These are phyloP conservation scores for Macrolepiota fuliginosa DNA, from an alignment of 768 basidiomycete species.

Conservation along the genomic window DNA sequence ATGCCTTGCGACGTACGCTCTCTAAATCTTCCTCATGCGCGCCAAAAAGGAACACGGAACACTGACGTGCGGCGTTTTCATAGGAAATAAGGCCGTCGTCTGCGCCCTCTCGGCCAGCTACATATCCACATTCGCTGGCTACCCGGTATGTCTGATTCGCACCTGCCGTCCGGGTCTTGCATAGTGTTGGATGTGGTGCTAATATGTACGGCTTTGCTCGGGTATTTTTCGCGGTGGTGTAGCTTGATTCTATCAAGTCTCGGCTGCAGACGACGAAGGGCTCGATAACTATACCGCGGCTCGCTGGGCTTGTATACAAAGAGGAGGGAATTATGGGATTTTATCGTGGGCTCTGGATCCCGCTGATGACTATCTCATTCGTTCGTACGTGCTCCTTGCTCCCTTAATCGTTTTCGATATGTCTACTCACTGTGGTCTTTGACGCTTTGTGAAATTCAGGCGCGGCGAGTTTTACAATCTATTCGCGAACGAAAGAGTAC, in stretches of 20 bases:
- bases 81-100: constrained; percentile 85
- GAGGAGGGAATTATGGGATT: constrained; percentile 90
- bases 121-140: constrained; percentile 89
- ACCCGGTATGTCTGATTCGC: constrained; percentile 51
- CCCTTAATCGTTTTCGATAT: not conserved
- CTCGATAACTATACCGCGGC: constrained; percentile 67
- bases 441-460: constrained; percentile 39
- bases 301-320: constrained; percentile 70
- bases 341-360: constrained; percentile 89
- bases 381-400: constrained; percentile 70
- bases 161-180: constrained; percentile 21
- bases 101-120: constrained; percentile 91
- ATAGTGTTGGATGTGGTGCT: not conserved
- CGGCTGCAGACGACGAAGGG: constrained; percentile 83
- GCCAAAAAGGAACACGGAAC: not conserved
- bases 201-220: not conserved
- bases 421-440: not conserved
- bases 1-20: constrained; percentile 62
- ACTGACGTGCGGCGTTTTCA: constrained; percentile 15
- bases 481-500: constrained; percentile 78
- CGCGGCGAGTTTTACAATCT: constrained; percentile 90
- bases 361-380: constrained; percentile 92
- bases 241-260: constrained; percentile 95
- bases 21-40: not conserved
- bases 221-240: not conserved